Base-by-base conservation (phyloP, 2,329 filamentous ascomycete species). In the Ophiostoma pallidulum region DNA sequence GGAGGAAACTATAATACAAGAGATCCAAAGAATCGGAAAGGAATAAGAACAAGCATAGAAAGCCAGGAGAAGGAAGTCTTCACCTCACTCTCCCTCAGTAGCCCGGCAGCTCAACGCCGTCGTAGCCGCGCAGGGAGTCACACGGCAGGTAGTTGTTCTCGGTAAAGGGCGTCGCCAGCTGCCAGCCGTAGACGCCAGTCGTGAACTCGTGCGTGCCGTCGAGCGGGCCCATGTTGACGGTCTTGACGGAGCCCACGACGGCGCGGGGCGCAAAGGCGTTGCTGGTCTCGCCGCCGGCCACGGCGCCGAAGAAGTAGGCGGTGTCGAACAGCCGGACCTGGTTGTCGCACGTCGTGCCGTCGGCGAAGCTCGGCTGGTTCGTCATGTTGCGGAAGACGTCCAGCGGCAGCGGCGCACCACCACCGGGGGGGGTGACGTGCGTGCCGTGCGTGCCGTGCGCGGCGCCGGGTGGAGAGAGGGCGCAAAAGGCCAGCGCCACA, bases 351-450 rank as follows among this genome's bases (percentile, higher is more conserved):
- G 59, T 60, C 5, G 66, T 71, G 43, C 74, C 68, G 50, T 62
- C 62, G 39, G 76, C 75, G 9, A 75, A 65, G 1, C 71, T 76
- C 64, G 73, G 72, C 57, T 78, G 75, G 55, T 78, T 78, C 3
- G 74, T 76, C 39, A 74, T 61, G 56, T 75, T 76, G 53, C 62
- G 54, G 58, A 70, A 70, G 48, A 74, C 70, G 1, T 56, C 54
- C 4, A 74, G 52, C 0, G 68, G 63, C 49, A 66, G 71, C 0
- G 62, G 58, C n/a, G n/a, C n/a, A n/a, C n/a, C n/a, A n/a, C n/a
- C n/a, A n/a, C n/a, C n/a, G n/a, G n/a, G n/a, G n/a, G n/a, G n/a
- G n/a, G n/a, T n/a, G n/a, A n/a, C n/a, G n/a, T n/a, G n/a, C n/a
- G n/a, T n/a, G n/a, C n/a, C n/a, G n/a, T n/a, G n/a, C n/a, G n/a